phyloP scores from a whole-genome alignment of 2,329 filamentous ascomycete species.

The Xylariaceae sp. region DNA sequence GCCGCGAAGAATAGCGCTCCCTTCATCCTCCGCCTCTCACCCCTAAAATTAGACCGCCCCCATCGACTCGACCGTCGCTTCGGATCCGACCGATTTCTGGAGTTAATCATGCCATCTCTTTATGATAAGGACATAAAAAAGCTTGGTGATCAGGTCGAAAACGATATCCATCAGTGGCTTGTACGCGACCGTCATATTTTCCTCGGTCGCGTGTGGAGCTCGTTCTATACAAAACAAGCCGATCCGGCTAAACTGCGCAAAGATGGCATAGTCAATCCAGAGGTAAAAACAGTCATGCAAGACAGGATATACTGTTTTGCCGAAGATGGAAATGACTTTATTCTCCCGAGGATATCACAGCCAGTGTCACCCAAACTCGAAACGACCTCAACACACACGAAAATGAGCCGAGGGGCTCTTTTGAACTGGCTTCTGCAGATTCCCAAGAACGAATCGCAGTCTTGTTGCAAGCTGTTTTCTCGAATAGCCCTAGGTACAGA shows the following conservation, averaged over 20 bases:
- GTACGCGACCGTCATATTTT: conserved; percentile 37
- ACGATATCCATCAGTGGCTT: conserved; percentile 40
- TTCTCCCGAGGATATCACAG: conserved; percentile 23
- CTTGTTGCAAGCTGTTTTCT: conserved; percentile 54
- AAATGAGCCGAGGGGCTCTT: conserved; percentile 37
- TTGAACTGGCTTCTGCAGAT: conserved; percentile 51
- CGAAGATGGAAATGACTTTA: conserved; percentile 44
- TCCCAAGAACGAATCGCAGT: conserved; percentile 41
- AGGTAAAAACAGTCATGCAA: conserved; percentile 31
- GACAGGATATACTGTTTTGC: conserved; percentile 54
- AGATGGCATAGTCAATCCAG: conserved; percentile 30
- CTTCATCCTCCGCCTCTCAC: conserved; percentile 45
- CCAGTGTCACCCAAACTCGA: conserved; percentile 27
- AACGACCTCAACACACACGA: conserved; percentile 21
- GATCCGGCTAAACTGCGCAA: conserved; percentile 37
- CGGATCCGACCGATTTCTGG: conserved; percentile 56
- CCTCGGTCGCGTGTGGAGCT: conserved; percentile 43
- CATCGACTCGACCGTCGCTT: conserved; percentile 53
- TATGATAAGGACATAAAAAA: conserved; percentile 31
- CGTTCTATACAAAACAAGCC: conserved; percentile 42
- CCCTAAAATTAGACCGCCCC: conserved; percentile 45
- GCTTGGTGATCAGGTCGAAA: conserved; percentile 25
- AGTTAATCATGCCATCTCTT: conserved; percentile 46
- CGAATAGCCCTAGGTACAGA: conserved; percentile 54
- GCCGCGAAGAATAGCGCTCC: conserved; percentile 34